Evolutionary conservation across 768 basidiomycete genomes (phyloP), one percentile per base, ranked within the genome.

Genomic region (Hypholoma sublateritium): DNA sequence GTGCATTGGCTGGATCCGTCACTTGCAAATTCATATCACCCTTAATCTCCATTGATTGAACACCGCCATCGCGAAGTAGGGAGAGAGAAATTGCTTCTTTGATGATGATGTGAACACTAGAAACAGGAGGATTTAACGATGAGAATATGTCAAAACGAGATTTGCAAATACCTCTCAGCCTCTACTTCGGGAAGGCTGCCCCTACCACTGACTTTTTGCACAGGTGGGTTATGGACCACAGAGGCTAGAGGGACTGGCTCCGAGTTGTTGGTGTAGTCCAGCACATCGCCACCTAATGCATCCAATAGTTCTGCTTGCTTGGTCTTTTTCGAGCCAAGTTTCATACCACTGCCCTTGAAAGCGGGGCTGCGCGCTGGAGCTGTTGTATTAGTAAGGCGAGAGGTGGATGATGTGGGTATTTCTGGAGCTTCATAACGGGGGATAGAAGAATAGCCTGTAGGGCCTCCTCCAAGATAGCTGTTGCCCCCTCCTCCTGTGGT

Each of bases 301-400:
- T 95, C 92, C 39, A 95, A 70, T 19, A 97, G 70, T 60, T 96
- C 95, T 5, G 90, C 87, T 67, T 96, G 91, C 66, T 88, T 91
- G 25, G 87, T 88, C 74, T 92, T 95, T 75, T 96, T 98, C 65
- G 84, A 83, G 34, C 96, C 95, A 13, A 99, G 82, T 66, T 98
- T 98, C 96, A 99, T 98, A 22, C 96, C 96, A 9, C 86, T 81
- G 42, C 89, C 85, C 77, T 96, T 97, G 86, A 98, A 98, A 5
- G 91, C 83, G 12, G 93, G 90, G 2, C 83, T 66, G 41, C 87
- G 85, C n/a, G 82, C 63, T 2, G 83, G 75, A 1, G 82, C 72
- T 3, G 79, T 70, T 0, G 82, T 78, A 1, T 74, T 74, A 14
- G 70, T 76, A 37, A 62, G 75, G 70, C 61, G 76, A 61, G 67